phyloP scores from a whole-genome alignment of 139 green algal species.

The Chlamydomonas applanata region DNA sequence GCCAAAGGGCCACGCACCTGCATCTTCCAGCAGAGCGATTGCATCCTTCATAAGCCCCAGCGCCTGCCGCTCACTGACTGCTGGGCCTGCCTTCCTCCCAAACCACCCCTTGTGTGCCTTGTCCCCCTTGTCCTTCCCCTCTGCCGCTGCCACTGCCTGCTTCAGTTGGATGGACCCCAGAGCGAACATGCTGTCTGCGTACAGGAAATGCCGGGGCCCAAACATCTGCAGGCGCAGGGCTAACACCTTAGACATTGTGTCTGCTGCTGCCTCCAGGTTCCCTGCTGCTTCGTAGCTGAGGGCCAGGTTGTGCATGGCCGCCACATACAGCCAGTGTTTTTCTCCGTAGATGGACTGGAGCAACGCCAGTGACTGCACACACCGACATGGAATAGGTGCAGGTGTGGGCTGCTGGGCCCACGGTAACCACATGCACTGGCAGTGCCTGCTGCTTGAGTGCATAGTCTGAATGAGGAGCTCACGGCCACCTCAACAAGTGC shows the following conservation, averaged over 20 bases:
- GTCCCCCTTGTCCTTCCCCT: constrained; percentile 11
- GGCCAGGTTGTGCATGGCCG: constrained; percentile 60
- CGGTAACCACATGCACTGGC: too few relatives aligned
- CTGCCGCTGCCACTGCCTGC: constrained; percentile 11
- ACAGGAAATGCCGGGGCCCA: constrained; percentile 41
- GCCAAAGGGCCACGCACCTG: constrained; percentile 16
- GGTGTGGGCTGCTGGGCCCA: too few relatives aligned
- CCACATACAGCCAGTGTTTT: constrained; percentile 54
- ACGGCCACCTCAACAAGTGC: constrained; percentile 16
- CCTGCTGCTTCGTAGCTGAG: constrained; percentile 39
- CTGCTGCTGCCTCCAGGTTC: neutral
- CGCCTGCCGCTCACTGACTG: neutral
- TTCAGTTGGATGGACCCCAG: constrained; percentile 37
- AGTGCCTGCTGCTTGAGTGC: too few relatives aligned
- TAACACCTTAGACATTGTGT: constrained; percentile 3
- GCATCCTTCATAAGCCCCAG: constrained; percentile 32
- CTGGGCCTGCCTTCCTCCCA: neutral
- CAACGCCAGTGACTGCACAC: constrained; percentile 49
- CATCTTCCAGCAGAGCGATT: constrained; percentile 30
- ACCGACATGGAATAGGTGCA: too few relatives aligned
- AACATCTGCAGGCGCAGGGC: constrained; percentile 45
- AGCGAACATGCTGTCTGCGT: constrained; percentile 48
- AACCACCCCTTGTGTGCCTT: neutral
- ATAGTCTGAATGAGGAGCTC: constrained; percentile 29
- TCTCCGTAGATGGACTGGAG: constrained; percentile 38